phyloP scores from a whole-genome alignment of 176 grass and related monocot species.

The Rhynchospora tenuis region DNA sequence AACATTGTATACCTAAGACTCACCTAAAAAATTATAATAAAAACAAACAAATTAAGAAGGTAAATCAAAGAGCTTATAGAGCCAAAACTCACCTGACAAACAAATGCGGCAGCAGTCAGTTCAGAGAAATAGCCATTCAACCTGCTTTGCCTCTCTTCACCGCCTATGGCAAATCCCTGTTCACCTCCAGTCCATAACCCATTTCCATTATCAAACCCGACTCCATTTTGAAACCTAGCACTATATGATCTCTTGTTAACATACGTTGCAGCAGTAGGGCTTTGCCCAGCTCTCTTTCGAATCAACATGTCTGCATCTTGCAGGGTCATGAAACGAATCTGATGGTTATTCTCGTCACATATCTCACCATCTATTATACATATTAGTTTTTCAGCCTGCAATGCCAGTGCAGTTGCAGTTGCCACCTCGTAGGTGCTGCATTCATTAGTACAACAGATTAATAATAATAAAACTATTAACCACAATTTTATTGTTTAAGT shows the following conservation, averaged over 20 bases:
- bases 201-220: slow-evolving; percentile 58
- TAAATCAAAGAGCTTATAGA: neutral
- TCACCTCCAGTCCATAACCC: slow-evolving; percentile 33
- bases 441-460: neutral
- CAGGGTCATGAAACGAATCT: slow-evolving; percentile 42
- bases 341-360: slow-evolving; percentile 28
- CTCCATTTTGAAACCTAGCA: slow-evolving; percentile 45
- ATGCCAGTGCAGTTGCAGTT: slow-evolving; percentile 43
- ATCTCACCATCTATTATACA: slow-evolving; percentile 48
- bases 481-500: neutral
- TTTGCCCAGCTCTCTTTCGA: slow-evolving; percentile 43
- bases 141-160: slow-evolving; percentile 37
- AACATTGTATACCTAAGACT: neutral
- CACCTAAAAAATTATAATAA: neutral
- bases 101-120: slow-evolving; percentile 48
- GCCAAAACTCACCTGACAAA: slow-evolving; percentile 38
- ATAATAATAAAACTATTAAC: neutral
- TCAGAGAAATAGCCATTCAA: slow-evolving; percentile 49
- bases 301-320: slow-evolving; percentile 44
- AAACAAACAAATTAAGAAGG: neutral
- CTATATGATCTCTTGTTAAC: slow-evolving; percentile 24
- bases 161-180: slow-evolving; percentile 51
- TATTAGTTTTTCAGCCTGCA: slow-evolving; percentile 47
- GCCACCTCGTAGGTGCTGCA: slow-evolving; percentile 53
- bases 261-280: slow-evolving; percentile 43